These are phyloP conservation scores for Fusarium odoratissimum DNA, from an alignment of 2,329 filamentous ascomycete species.

Conservation along the genomic window DNA sequence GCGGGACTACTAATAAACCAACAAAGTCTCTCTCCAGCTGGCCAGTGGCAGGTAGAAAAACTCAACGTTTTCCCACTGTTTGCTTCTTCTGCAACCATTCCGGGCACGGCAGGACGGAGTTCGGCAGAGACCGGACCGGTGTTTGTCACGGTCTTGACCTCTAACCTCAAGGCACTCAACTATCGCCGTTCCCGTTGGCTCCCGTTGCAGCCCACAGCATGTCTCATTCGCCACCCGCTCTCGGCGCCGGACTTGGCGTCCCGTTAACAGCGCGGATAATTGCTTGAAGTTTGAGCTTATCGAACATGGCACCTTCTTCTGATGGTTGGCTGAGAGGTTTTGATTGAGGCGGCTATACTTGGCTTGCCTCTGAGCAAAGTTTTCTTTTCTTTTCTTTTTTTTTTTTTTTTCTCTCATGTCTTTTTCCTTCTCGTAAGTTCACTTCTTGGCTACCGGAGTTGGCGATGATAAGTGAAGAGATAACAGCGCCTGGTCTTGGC, in stretches of 20 bases:
- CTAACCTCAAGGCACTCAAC: background rate
- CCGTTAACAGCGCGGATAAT: slow-evolving; percentile 16
- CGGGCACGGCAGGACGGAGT: background rate
- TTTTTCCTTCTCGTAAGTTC: background rate
- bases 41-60: background rate
- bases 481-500: background rate
- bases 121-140: slow-evolving; percentile 32
- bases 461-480: slow-evolving; percentile 9
- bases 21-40: no score
- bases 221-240: slow-evolving; percentile 31
- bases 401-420: no score
- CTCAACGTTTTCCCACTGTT: slow-evolving; percentile 11
- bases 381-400: background rate
- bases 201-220: slow-evolving; percentile 13
- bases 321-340: slow-evolving; percentile 12
- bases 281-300: slow-evolving; percentile 22
- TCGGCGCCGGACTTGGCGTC: slow-evolving; percentile 27
- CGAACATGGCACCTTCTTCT: slow-evolving; percentile 18
- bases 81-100: slow-evolving; percentile 27
- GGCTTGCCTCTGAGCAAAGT: slow-evolving; percentile 6
- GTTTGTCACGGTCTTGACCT: slow-evolving; percentile 6
- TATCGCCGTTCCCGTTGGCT: slow-evolving; percentile 30
- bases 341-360: slow-evolving; percentile 18
- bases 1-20: background rate
- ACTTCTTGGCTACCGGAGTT: slow-evolving; percentile 18